Base-by-base conservation (phyloP, 2,329 filamentous ascomycete species). In the Neoascochyta sp. region DNA sequence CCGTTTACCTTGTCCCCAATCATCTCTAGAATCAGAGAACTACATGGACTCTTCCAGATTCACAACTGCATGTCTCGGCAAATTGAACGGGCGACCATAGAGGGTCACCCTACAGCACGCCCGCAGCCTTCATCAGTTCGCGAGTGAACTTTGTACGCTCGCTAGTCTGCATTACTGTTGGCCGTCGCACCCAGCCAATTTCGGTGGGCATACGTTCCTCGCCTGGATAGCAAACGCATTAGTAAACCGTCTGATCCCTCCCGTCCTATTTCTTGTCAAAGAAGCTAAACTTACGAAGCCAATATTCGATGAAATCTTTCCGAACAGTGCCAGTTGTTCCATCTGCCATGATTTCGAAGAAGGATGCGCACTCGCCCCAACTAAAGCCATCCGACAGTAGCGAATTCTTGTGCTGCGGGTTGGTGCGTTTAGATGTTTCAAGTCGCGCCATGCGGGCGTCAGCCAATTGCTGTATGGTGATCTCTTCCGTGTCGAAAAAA, bases 311-410 rank as follows among this genome's bases (percentile, higher is more conserved):
- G 15, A 36, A 36, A n/a, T 36, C 33, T 15, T 36, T 36, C 17
- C 27, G 23, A 5, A 36, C 33, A n/a, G 33, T 36, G 12, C 33
- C 20, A 14, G 33, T 36, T 7, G 33, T 36, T 0, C 33, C 33
- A 31, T 36, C 33, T 4, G 33, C 33, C 33, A 36, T 36, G 4
- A 36, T 36, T 16, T 36, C 33, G 24, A 36, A 36, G 27, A 36
- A 36, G 10, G 27, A 31, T 6, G 33, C 33, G 4, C 33, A 36
- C 24, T 36, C 33, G 21, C 33, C 33, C 33, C 33, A 36, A 16
- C 33, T 36, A 9, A 36, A 36, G 17, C 33, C 33, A 15, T 36
- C 33, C 0, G 33, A 22, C 10, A 36, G 16, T 19, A 27, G 16
- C 3, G 33, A 36, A 0, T 19, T 30, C 20, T 36, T 25, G 33